Evolutionary conservation across 495 filamentous ascomycete species (phyloP).

Genomic region (Tetracladium setigerum): DNA sequence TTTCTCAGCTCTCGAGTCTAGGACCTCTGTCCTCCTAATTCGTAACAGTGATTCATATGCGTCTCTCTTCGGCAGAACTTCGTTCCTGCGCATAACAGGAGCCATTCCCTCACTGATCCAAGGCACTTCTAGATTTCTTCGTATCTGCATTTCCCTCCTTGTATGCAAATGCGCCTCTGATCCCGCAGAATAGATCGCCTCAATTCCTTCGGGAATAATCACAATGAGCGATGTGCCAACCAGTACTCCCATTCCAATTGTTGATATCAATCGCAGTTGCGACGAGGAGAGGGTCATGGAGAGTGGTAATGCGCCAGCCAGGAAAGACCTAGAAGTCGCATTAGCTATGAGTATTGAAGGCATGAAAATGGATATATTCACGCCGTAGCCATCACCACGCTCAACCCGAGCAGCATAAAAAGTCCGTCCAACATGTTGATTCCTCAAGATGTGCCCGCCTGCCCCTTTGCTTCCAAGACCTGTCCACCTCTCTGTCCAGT

Average conservation of each 20-base stretch:
- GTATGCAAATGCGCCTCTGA: conserved; percentile 12
- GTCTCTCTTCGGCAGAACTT: background rate
- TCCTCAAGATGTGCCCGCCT: background rate
- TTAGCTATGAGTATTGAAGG: conserved; percentile 19
- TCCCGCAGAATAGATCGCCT: conserved; percentile 62
- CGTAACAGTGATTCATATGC: too few relatives aligned
- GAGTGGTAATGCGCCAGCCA: conserved; percentile 87
- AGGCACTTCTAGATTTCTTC: background rate
- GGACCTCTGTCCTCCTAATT: too few relatives aligned
- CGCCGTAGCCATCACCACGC: conserved; percentile 89
- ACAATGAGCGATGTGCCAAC: conserved; percentile 94
- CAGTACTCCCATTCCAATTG: conserved; percentile 87
- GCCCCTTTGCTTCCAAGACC: background rate
- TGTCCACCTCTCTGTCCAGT: too few relatives aligned
- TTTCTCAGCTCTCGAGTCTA: too few relatives aligned
- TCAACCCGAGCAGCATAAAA: conserved; percentile 75
- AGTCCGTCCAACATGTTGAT: conserved; percentile 61
- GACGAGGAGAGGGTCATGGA: conserved; percentile 85
- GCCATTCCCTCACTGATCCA: background rate
- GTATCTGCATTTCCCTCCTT: conserved; percentile 2
- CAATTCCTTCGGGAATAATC: conserved; percentile 94
- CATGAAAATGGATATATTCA: conserved; percentile 35
- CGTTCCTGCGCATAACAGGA: background rate
- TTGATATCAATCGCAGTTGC: conserved; percentile 81
- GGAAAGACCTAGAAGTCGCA: conserved; percentile 65